Base-by-base conservation (phyloP, 345 rosid genomes). In the Hibiscus trionum region DNA sequence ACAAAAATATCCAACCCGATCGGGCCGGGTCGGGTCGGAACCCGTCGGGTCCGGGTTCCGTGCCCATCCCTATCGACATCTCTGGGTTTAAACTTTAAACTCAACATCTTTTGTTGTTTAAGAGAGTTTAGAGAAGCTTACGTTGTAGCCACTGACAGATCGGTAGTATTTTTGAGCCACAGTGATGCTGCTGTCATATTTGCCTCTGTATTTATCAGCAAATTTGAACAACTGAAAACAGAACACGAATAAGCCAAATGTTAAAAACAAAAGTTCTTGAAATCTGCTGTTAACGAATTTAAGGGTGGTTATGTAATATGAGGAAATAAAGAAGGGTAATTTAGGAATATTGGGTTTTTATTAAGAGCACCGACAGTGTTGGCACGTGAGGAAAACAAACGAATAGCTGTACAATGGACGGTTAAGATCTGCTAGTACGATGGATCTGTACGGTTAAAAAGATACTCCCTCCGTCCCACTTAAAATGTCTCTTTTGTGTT, bases 161-260 rank as follows among this genome's bases (percentile, higher is more conserved):
- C 73, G 80, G 81, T 95, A 95, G 66, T 90, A 95, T 52, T 95
- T 92, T 67, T 83, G 96, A 1, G 91, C 99, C 11, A 88, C 87
- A 0, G 88, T 86, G 69, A 95, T 90, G 79, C 97, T 92, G 84
- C 96, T 76, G 83, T 92, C 97, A 73, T 95, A 95, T 81, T 95
- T 95, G 69, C 98, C 98, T 72, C 98, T 86, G 91, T 95, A 85
- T 76, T 89, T 95, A 86, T 95, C 97, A 16, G 99, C 99, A 66
- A 95, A 92, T 71, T 87, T 90, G 58, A 95, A 95, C 37, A 95
- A 82, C 99, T 95, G 96, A 7, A 77, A 75, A 27, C 3, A 73
- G 1, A 42, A 58, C n/a, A 42, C 2, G 17, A 15, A 39, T 9
- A 17, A 44, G 3, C 21, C 47, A 72, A 9, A 55, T 17, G 9